Evolutionary conservation across 2,329 filamentous ascomycete species (phyloP).

Genomic region (Paraconiothyrium sp.): DNA sequence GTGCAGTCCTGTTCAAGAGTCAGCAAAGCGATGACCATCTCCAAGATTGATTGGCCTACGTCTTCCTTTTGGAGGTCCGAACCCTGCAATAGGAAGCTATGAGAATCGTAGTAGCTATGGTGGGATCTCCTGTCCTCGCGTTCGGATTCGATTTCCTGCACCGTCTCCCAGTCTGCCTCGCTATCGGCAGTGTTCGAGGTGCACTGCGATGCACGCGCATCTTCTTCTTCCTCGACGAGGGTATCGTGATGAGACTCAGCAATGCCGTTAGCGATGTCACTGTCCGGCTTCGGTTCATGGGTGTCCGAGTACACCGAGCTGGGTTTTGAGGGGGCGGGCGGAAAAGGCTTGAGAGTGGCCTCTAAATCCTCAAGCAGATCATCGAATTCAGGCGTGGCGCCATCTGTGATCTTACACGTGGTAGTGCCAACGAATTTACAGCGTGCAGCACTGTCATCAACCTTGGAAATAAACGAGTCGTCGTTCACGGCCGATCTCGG

Average conservation of each 20-base stretch:
- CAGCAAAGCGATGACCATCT: too few species aligned
- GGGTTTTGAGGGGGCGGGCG: neutral
- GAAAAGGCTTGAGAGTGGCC: neutral
- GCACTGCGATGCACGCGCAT: neutral
- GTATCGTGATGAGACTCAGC: neutral
- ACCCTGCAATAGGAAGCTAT: neutral
- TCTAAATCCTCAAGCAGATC: too few species aligned
- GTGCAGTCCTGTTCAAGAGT: neutral
- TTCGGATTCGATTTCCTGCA: neutral
- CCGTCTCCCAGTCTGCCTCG: constrained; percentile 1
- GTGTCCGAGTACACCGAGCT: constrained; percentile 2
- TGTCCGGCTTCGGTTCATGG: neutral
- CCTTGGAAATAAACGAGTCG: neutral
- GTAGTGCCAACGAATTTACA: neutral
- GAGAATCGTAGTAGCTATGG: neutral
- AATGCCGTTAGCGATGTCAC: neutral
- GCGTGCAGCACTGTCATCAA: neutral
- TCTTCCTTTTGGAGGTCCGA: neutral
- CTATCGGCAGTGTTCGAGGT: neutral
- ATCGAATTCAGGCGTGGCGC: neutral
- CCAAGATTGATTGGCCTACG: too few species aligned
- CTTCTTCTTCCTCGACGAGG: neutral
- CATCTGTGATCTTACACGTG: neutral
- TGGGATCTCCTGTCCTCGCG: neutral
- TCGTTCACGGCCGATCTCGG: neutral